Conservation (phyloP, 2,329 filamentous ascomycete species). For the Leptographium procerum region DNA sequence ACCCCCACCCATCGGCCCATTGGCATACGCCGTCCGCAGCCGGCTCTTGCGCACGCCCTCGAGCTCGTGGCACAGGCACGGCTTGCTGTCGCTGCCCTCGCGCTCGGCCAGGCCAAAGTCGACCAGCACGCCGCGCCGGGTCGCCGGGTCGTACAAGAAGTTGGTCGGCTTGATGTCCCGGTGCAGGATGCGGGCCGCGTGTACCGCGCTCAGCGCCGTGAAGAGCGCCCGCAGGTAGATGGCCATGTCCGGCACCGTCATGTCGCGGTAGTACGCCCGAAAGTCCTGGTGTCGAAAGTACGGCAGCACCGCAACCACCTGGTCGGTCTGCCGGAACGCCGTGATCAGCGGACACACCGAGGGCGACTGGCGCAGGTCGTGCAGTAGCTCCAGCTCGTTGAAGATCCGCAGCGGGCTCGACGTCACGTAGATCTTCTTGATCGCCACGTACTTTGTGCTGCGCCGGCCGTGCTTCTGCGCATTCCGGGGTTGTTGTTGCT, state of each 20-base stretch:
- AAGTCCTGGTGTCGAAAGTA: constrained; percentile 97
- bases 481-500: neutral
- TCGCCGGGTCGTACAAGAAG: constrained; percentile 79
- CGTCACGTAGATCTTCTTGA: constrained; percentile 99
- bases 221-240: constrained; percentile 86
- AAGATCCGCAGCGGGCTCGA: constrained; percentile 87
- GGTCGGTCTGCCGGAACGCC: constrained; percentile 87
- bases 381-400: constrained; percentile 88
- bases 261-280: constrained; percentile 82
- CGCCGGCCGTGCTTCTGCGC: constrained; percentile 14
- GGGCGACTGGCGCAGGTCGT: constrained; percentile 70
- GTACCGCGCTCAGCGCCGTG: constrained; percentile 71
- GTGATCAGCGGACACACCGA: constrained; percentile 94
- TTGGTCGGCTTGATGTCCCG: constrained; percentile 97
- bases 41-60: constrained; percentile 49
- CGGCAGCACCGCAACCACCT: constrained; percentile 87
- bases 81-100: constrained; percentile 63
- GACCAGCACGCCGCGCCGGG: constrained; percentile 80
- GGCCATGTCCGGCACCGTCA: constrained; percentile 75
- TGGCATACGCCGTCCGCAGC: constrained; percentile 42
- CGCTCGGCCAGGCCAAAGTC: constrained; percentile 95
- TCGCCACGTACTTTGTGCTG: constrained; percentile 71
- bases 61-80: constrained; percentile 69
- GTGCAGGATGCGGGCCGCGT: constrained; percentile 76
- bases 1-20: neutral